Evolutionary conservation across 495 filamentous ascomycete genomes (phyloP).

Genomic region (Penicillium dipodomyicola): DNA sequence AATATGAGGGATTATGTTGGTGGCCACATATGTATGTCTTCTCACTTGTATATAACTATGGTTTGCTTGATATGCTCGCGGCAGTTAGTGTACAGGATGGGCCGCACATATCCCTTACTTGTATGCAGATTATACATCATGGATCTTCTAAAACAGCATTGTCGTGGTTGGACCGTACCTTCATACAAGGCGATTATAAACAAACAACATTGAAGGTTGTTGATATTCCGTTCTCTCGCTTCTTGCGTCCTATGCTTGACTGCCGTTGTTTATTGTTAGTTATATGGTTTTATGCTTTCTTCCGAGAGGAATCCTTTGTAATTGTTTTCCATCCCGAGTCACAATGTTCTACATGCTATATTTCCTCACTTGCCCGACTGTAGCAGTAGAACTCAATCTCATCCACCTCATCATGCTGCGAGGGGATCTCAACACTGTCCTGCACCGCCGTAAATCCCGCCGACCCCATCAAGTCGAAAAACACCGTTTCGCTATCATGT

Average conservation of each 20-base stretch:
- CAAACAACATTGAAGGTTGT: too few species aligned
- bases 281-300: background rate
- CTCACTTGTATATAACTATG: too few species aligned
- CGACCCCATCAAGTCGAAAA: constrained; percentile 72
- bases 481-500: constrained; percentile 75
- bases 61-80: too few species aligned
- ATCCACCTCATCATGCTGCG: constrained; percentile 56
- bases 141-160: background rate
- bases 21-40: too few species aligned
- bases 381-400: constrained; percentile 61
- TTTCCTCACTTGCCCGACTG: constrained; percentile 12
- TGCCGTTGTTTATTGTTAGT: background rate
- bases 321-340: background rate
- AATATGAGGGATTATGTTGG: too few species aligned
- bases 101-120: too few species aligned
- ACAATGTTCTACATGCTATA: too few species aligned
- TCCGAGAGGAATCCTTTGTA: background rate
- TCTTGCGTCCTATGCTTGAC: background rate
- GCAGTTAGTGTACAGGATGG: too few species aligned
- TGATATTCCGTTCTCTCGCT: background rate
- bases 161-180: background rate
- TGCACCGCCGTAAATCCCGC: constrained; percentile 53
- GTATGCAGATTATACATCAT: too few species aligned
- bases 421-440: constrained; percentile 51
- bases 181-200: too few species aligned